phyloP scores from a whole-genome alignment of 2,329 filamentous ascomycete genomes.

The Ceratocystis papillata region DNA sequence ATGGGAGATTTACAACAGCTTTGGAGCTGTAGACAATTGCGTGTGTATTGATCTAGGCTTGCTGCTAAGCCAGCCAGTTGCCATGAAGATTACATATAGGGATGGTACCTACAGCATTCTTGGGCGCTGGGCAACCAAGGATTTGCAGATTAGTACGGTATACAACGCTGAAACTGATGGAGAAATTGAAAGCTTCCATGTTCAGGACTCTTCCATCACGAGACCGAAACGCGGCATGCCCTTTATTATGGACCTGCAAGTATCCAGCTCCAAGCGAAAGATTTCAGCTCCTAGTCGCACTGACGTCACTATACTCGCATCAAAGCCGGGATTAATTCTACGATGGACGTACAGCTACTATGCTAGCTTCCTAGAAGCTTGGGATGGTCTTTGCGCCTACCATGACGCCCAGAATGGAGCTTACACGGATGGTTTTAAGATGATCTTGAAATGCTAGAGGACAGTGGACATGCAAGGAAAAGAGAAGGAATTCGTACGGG shows the following conservation, averaged over 20 bases:
- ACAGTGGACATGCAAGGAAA: not conserved
- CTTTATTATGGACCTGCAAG: not conserved
- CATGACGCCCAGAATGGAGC: not conserved
- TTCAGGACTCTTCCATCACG: not conserved
- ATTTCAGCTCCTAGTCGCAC: not conserved
- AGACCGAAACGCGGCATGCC: not conserved
- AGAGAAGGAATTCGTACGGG: too few species aligned
- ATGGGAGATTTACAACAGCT: conserved; percentile 12
- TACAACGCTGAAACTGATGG: not conserved
- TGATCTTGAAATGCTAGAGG: not conserved
- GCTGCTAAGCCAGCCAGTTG: not conserved
- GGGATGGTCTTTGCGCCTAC: not conserved
- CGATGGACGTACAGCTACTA: conserved; percentile 7
- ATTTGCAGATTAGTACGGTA: not conserved
- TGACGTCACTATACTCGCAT: not conserved
- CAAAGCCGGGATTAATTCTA: not conserved
- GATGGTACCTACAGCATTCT: not conserved
- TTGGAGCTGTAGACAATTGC: not conserved
- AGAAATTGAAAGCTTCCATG: not conserved
- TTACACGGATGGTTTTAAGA: not conserved
- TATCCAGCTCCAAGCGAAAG: not conserved
- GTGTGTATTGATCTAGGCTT: not conserved
- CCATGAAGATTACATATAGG: conserved; percentile 6
- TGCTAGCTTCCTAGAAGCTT: not conserved
- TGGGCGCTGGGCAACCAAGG: not conserved